Evolutionary conservation across 2,329 filamentous ascomycete species (phyloP).

Genomic region (Fusarium foetens): DNA sequence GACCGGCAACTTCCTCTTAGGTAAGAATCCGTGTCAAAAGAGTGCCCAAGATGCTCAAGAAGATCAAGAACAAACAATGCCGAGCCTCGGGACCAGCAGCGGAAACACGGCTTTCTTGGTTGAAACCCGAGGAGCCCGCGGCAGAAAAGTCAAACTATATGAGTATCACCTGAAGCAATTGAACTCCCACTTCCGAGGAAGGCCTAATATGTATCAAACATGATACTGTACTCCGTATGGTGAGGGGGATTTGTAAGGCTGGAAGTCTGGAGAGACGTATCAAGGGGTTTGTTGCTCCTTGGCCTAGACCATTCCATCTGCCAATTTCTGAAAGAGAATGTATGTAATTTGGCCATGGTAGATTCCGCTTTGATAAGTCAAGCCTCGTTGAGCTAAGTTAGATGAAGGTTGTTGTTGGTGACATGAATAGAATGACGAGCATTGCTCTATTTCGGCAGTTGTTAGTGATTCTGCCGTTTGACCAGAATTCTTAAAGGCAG

Average conservation of each 20-base stretch:
- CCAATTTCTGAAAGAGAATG: not conserved
- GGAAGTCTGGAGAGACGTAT: not conserved
- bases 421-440: not conserved
- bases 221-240: not conserved
- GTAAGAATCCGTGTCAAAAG: not conserved
- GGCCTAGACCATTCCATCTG: slow-evolving; percentile 14
- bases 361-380: not conserved
- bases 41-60: not conserved
- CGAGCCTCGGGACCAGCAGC: not conserved
- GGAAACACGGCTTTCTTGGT: not conserved
- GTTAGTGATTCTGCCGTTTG: not conserved
- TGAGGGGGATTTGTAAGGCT: not conserved
- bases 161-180: not conserved
- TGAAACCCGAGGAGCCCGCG: not conserved
- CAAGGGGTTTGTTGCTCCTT: not conserved
- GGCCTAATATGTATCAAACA: not conserved
- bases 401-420: not conserved
- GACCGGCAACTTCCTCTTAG: not conserved
- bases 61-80: not conserved
- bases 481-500: not conserved
- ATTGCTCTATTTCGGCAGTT: not conserved
- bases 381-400: slow-evolving; percentile 9
- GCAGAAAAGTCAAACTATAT: not conserved
- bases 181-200: not conserved
- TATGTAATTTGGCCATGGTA: not conserved